Base-by-base conservation (phyloP, 2,329 filamentous ascomycete genomes). In the Calonectria pteridis region DNA sequence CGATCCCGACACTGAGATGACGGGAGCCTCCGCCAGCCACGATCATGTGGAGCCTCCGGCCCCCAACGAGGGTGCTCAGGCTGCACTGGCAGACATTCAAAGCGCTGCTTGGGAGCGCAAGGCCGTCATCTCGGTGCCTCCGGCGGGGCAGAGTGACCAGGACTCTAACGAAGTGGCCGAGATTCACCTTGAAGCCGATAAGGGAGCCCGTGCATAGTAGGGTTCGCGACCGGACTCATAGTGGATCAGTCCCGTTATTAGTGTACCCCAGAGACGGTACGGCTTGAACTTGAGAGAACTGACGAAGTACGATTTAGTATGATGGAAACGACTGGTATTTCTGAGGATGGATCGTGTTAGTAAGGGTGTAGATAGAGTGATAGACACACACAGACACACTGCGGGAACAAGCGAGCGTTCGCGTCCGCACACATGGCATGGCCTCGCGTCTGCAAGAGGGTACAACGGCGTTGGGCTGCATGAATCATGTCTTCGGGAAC, bases 151-250 rank as follows among this genome's bases (percentile, higher is more conserved):
- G 20, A 83, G 79, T 29, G 85, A 86, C 31, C 79, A 77, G 33
- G 82, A 81, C 65, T 88, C 85, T 16, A 86, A 87, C 37, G 86
- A 87, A 50, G 88, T 88, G 9, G 82, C 87, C 10, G 88, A 90
- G 79, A 89, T 89, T 55, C 87, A 88, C 73, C 78, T 89, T 26
- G 87, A 87, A 50, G 86, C 86, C 59, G 84, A 86, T 68, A 81
- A 81, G 75, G 72, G 73, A 66, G 69, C 71, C 59, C 80, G 76
- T 65, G 73, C 71, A 64, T 76, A 80, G 55, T 82, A 77, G 77
- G 73, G 67, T 29, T 59, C 63, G 46, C 73, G 51, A n/a, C 71
- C 72, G 55, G 58, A 66, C 51, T 53, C 62, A 49, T 69, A 40
- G 68, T 74, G 46, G 75, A 77, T 62, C 73, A 59, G 71, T 68